phyloP scores from a whole-genome alignment of 1,284 basidiomycete genomes.

The Naganishia albida region DNA sequence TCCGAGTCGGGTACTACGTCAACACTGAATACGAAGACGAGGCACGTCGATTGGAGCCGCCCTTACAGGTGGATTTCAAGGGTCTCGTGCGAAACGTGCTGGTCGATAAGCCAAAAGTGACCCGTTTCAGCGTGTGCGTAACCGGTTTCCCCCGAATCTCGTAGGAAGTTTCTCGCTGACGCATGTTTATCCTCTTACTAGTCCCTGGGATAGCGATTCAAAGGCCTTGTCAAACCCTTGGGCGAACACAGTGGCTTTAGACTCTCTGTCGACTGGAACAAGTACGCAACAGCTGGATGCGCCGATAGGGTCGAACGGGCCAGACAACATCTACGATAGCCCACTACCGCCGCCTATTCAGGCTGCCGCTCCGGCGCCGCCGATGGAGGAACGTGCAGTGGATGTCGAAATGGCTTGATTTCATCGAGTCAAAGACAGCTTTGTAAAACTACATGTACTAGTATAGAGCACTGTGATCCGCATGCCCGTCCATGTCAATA shows the following conservation, averaged over 20 bases:
- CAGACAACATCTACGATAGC: conserved; percentile 27
- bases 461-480: background rate
- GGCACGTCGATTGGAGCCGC: conserved; percentile 76
- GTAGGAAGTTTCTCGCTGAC: background rate
- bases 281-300: conserved; percentile 13
- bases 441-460: background rate
- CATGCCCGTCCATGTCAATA: background rate
- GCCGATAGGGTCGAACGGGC: conserved; percentile 19
- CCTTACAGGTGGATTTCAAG: conserved; percentile 63
- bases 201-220: conserved; percentile 32
- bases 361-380: conserved; percentile 15
- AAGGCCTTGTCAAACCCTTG: conserved; percentile 27
- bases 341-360: conserved; percentile 32
- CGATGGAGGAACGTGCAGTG: conserved; percentile 9
- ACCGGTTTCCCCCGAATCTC: background rate
- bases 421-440: no score
- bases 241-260: conserved; percentile 1
- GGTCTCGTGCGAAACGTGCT: conserved; percentile 79
- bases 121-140: conserved; percentile 59
- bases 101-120: conserved; percentile 90
- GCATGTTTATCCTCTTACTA: conserved; percentile 33
- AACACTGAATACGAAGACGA: conserved; percentile 97
- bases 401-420: conserved; percentile 30
- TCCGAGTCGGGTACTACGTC: conserved; percentile 98
- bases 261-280: background rate